phyloP scores from a whole-genome alignment of 1,284 basidiomycete genomes.

The Cerrena zonata region DNA sequence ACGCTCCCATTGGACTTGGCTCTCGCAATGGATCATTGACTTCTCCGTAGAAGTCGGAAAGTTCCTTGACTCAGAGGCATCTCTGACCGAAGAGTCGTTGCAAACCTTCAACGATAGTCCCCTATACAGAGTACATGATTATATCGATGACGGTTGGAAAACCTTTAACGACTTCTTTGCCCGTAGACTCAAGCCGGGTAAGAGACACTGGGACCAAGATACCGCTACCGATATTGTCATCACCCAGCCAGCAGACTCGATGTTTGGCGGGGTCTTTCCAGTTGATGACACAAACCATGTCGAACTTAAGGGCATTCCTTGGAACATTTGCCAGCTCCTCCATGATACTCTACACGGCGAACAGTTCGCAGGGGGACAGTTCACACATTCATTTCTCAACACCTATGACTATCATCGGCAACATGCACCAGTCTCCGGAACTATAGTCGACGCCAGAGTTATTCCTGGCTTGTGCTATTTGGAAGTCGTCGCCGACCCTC shows the following conservation, averaged over 20 bases:
- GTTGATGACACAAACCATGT: constrained; percentile 30
- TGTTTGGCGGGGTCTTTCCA: constrained; percentile 17
- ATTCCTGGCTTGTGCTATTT: constrained; percentile 39
- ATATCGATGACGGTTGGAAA: constrained; percentile 31
- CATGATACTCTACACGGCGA: constrained; percentile 21
- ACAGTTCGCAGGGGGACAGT: constrained; percentile 36
- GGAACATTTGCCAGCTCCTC: constrained; percentile 39
- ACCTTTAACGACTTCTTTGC: constrained; percentile 57
- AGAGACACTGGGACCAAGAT: constrained; percentile 35
- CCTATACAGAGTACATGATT: constrained; percentile 17
- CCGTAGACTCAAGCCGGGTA: constrained; percentile 32
- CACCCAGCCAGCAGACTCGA: constrained; percentile 20
- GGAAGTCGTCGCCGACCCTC: constrained; percentile 14
- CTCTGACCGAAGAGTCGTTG: constrained; percentile 12
- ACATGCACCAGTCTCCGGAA: constrained; percentile 37
- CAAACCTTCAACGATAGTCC: constrained; percentile 10
- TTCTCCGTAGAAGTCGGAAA: constrained; percentile 15
- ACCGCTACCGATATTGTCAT: constrained; percentile 36
- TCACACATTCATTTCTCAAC: constrained; percentile 42
- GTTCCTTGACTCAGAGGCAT: constrained; percentile 14
- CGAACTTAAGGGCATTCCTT: constrained; percentile 41
- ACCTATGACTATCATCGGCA: constrained; percentile 40
- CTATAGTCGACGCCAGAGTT: constrained; percentile 30
- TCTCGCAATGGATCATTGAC: constrained; percentile 16
- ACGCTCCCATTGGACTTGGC: constrained; percentile 10